Conservation (phyloP, 305 asterid species). For the Andrographis paniculata region DNA sequence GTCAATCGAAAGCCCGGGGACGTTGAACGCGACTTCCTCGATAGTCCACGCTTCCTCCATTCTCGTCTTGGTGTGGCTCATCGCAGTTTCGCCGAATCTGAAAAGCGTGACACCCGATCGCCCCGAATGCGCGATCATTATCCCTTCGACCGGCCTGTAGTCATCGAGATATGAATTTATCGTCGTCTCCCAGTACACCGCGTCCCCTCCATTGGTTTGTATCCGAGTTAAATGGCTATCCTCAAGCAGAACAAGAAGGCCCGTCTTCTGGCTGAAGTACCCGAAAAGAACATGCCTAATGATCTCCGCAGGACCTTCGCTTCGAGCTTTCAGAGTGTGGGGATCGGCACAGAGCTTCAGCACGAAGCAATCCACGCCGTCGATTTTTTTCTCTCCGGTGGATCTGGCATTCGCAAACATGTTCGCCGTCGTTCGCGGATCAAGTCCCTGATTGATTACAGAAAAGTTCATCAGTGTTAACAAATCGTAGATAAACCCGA, state of each 20-base stretch:
- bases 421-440: slow-evolving; percentile 85
- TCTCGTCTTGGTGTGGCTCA: slow-evolving; percentile 85
- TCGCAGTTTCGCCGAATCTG: slow-evolving; percentile 87
- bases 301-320: slow-evolving; percentile 97
- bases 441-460: slow-evolving; percentile 70
- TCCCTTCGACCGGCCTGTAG: slow-evolving; percentile 70
- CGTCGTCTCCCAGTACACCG: slow-evolving; percentile 86
- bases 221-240: slow-evolving; percentile 86
- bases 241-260: slow-evolving; percentile 78
- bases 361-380: slow-evolving; percentile 84
- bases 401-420: slow-evolving; percentile 79
- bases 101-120: slow-evolving; percentile 77
- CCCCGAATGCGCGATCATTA: slow-evolving; percentile 93
- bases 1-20: slow-evolving; percentile 68
- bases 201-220: slow-evolving; percentile 70
- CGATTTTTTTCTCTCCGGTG: slow-evolving; percentile 78
- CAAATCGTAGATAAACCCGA: neutral
- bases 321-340: slow-evolving; percentile 69
- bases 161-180: slow-evolving; percentile 84
- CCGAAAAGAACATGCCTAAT: slow-evolving; percentile 86
- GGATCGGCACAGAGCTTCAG: slow-evolving; percentile 82
- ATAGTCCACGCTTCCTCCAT: slow-evolving; percentile 91
- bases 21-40: slow-evolving; percentile 88
- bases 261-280: slow-evolving; percentile 84
- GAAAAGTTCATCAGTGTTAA: neutral